These are phyloP conservation scores for Botrytis pseudocinerea DNA, from an alignment of 2,329 filamentous ascomycete species.

Conservation along the genomic window DNA sequence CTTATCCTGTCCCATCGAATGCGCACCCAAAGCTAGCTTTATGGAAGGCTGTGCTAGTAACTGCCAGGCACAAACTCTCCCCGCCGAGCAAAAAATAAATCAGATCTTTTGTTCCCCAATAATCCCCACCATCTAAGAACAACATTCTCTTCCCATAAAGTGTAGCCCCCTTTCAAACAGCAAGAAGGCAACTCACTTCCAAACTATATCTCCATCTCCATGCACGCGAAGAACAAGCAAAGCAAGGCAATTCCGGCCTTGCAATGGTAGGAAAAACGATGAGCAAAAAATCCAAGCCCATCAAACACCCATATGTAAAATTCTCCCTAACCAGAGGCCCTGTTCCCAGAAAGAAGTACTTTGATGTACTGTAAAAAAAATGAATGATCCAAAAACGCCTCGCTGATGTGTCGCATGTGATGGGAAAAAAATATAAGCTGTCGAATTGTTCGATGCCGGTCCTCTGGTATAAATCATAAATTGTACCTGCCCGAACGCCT, in stretches of 20 bases:
- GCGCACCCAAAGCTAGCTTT: background rate
- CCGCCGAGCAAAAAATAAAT: background rate
- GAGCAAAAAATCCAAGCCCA: background rate
- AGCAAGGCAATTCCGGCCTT: background rate
- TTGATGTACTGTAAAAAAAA: slow-evolving; percentile 20
- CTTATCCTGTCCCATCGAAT: background rate
- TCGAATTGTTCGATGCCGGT: slow-evolving; percentile 19
- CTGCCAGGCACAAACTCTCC: background rate
- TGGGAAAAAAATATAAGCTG: slow-evolving; percentile 21
- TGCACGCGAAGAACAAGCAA: background rate
- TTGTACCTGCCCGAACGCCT: slow-evolving; percentile 16
- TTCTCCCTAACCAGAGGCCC: slow-evolving; percentile 23
- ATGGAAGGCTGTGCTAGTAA: background rate
- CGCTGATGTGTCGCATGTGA: slow-evolving; percentile 25
- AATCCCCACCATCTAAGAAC: background rate
- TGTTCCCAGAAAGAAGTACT: slow-evolving; percentile 19
- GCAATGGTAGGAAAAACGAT: background rate
- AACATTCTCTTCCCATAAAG: background rate
- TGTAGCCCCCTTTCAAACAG: background rate
- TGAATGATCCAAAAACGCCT: slow-evolving; percentile 21
- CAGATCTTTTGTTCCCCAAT: background rate
- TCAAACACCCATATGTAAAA: slow-evolving; percentile 22
- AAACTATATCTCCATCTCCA: background rate
- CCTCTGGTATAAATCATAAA: slow-evolving; percentile 24
- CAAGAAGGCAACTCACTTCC: background rate